Evolutionary conservation across 2,329 filamentous ascomycete genomes (phyloP).

Genomic region (Monilinia fructicola): DNA sequence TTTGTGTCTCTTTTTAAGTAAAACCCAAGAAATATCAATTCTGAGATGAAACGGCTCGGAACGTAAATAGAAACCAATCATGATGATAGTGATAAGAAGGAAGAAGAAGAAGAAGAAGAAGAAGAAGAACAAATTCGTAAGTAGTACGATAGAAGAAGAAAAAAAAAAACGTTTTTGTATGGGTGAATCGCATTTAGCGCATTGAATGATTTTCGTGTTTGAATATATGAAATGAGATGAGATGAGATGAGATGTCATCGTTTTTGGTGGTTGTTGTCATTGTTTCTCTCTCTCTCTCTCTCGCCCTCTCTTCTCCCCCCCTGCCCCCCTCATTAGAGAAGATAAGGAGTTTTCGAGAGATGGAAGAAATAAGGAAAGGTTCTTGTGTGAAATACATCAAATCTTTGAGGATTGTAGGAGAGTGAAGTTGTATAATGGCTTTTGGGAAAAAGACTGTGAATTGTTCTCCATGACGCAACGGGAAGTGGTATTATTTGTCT

Average conservation of each 20-base stretch:
- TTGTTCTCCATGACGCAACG: constrained; percentile 5
- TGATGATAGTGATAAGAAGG: no score
- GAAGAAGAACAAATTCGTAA: not conserved
- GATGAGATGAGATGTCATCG: not conserved
- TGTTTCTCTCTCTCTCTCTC: no score
- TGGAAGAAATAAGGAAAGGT: not conserved
- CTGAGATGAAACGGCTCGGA: not conserved
- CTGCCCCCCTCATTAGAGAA: no score
- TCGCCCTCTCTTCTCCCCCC: no score
- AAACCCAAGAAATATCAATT: not conserved
- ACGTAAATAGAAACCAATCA: not conserved
- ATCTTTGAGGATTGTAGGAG: not conserved
- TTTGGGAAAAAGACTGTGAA: not conserved
- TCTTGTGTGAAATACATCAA: not conserved
- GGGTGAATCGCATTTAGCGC: not conserved
- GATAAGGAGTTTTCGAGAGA: not conserved
- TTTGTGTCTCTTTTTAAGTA: no score
- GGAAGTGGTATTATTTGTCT: not conserved
- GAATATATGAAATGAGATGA: constrained; percentile 7
- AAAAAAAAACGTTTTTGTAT: not conserved
- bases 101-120: no score
- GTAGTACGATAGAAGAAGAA: not conserved
- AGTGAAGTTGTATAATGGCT: not conserved
- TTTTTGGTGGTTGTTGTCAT: no score
- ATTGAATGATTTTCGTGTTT: not conserved